A percentile compares a stretch with the other conserved stretches of the same genome.
Conservation (phyloP, 2,329 filamentous ascomycete genomes). For the Microdochium paspali region DNA sequence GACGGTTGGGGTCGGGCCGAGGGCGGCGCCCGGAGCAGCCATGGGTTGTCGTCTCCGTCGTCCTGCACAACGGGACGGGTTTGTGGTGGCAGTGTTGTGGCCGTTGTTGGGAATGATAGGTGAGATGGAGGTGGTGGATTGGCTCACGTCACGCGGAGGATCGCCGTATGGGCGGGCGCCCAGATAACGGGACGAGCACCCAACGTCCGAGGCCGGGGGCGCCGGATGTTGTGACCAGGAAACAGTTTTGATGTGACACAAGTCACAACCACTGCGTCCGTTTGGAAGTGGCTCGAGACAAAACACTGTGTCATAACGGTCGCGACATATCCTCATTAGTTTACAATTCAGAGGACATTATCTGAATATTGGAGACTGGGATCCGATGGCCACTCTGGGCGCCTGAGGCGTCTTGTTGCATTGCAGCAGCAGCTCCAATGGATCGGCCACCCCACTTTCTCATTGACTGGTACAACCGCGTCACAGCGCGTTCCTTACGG, state of each 20-base stretch:
- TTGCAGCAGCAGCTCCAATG: background rate
- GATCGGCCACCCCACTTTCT: too few relatives aligned
- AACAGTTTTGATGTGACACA: background rate
- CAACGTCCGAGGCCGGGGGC: too few relatives aligned
- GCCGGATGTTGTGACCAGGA: background rate
- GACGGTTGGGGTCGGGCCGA: conserved; percentile 15
- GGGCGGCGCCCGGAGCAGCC: conserved; percentile 18
- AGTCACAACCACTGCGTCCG: too few relatives aligned
- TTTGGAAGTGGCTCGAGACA: too few relatives aligned
- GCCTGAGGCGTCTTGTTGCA: too few relatives aligned
- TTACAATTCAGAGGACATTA: too few relatives aligned
- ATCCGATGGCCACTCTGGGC: too few relatives aligned
- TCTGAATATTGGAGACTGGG: too few relatives aligned
- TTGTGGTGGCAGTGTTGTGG: background rate
- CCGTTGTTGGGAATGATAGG: conserved; percentile 1
- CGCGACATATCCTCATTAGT: too few relatives aligned
- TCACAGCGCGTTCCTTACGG: background rate
- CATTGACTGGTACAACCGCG: background rate
- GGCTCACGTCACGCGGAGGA: background rate
- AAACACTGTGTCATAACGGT: too few relatives aligned
- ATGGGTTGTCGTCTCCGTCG: conserved; percentile 7
- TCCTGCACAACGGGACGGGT: conserved; percentile 2
- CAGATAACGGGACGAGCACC: too few relatives aligned
- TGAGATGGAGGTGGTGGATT: background rate
- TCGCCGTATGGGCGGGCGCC: background rate